Evolutionary conservation across 208 protist genomes (phyloP).

Genomic region (Tritrichomonas musculus): DNA sequence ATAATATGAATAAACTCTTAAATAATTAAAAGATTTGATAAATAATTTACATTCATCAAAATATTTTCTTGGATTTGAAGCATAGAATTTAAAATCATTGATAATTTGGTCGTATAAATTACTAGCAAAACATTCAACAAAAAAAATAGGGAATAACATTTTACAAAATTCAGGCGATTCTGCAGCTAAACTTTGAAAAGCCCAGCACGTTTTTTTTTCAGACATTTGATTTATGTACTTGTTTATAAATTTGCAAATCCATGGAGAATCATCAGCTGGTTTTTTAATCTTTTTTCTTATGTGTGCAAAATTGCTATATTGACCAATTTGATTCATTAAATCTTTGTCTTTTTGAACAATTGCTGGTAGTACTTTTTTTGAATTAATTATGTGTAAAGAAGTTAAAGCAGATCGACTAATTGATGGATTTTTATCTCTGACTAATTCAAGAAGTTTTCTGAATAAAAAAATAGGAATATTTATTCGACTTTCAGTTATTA

Average conservation of each 20-base stretch:
- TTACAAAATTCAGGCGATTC: too few relatives aligned
- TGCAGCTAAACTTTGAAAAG: too few relatives aligned
- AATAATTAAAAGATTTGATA: not conserved
- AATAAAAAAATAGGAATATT: too few relatives aligned
- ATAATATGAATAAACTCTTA: not conserved
- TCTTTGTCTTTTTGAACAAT: not conserved
- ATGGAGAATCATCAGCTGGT: not conserved
- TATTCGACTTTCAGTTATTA: not conserved
- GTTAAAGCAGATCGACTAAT: not conserved
- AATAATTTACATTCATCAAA: not conserved
- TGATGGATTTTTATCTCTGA: not conserved
- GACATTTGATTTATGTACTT: not conserved
- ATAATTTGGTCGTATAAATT: not conserved
- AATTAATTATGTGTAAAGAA: not conserved
- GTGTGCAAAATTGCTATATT: not conserved
- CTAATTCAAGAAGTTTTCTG: not conserved
- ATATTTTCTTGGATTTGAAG: not conserved
- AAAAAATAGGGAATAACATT: too few relatives aligned
- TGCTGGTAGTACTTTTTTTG: not conserved
- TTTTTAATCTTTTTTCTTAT: not conserved
- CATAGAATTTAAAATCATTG: not conserved
- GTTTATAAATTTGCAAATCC: not conserved
- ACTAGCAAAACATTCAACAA: not conserved
- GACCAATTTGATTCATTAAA: not conserved
- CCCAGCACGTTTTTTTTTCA: too few relatives aligned